phyloP scores from a whole-genome alignment of 1,284 basidiomycete species.

The Sanghuangporus weigelae region DNA sequence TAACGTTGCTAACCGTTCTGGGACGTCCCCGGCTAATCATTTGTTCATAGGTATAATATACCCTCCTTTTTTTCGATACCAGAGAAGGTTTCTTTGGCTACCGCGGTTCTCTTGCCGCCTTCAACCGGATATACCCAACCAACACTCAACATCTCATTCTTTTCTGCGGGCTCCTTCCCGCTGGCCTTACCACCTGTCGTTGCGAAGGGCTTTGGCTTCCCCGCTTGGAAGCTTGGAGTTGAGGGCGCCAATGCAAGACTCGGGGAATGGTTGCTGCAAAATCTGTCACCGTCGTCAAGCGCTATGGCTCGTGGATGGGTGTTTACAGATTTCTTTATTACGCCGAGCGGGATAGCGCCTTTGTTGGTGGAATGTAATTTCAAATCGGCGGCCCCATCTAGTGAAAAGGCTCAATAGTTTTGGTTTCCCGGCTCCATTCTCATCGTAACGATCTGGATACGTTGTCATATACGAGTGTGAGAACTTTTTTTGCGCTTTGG shows the following conservation, averaged over 20 bases:
- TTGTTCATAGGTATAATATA: constrained; percentile 63
- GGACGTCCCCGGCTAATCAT: constrained; percentile 2
- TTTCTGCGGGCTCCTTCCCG: constrained; percentile 79
- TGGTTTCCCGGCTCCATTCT: not conserved
- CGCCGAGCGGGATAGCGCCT: constrained; percentile 53
- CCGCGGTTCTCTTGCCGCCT: constrained; percentile 44
- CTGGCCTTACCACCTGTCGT: constrained; percentile 68
- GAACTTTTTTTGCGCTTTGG: not conserved
- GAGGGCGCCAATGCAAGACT: constrained; percentile 79
- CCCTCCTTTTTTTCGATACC: constrained; percentile 72
- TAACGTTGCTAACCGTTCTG: constrained; percentile 25
- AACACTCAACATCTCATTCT: constrained; percentile 64
- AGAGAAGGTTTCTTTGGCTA: constrained; percentile 64
- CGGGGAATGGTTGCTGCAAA: constrained; percentile 61
- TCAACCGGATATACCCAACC: constrained; percentile 34
- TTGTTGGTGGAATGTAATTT: constrained; percentile 77
- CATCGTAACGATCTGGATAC: not conserved
- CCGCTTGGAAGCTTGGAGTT: constrained; percentile 64
- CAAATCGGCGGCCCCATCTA: not conserved
- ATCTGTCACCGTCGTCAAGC: constrained; percentile 25
- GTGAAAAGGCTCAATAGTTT: not conserved
- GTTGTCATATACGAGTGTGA: not conserved
- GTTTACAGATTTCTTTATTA: constrained; percentile 63
- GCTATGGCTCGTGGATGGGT: constrained; percentile 58
- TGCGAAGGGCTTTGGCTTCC: constrained; percentile 79